These are phyloP conservation scores for Wickerhamomyces canadensis DNA, from an alignment of 805 yeast genomes.

Conservation along the genomic window DNA sequence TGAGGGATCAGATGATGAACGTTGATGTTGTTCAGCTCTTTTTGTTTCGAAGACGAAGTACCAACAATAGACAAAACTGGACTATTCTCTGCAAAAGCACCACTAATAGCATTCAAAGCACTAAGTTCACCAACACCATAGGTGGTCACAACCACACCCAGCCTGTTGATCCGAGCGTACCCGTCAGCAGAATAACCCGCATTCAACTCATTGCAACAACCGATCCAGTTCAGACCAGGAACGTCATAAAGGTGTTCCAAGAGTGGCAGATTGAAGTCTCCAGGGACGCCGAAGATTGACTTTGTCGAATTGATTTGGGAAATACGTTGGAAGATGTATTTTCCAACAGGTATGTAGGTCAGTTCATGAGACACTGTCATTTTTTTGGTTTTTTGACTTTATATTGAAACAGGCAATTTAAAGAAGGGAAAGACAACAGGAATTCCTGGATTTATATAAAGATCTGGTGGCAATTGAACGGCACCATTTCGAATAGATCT, in stretches of 20 bases:
- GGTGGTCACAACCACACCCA: constrained; percentile 43
- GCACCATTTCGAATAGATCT: too few relatives aligned
- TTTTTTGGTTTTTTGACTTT: too few relatives aligned
- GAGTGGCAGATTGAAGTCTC: constrained; percentile 62
- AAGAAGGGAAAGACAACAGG: too few relatives aligned
- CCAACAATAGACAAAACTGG: constrained; percentile 87
- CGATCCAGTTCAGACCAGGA: constrained; percentile 60
- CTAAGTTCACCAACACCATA: constrained; percentile 89
- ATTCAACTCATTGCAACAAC: constrained; percentile 83
- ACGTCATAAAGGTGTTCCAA: constrained; percentile 58
- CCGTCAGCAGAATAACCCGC: constrained; percentile 93
- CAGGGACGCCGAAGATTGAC: constrained; percentile 71
- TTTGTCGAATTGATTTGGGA: constrained; percentile 42
- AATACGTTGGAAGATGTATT: constrained; percentile 57
- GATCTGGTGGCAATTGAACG: too few relatives aligned
- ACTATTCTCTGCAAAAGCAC: constrained; percentile 77
- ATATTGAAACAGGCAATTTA: too few relatives aligned
- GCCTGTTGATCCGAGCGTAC: constrained; percentile 49
- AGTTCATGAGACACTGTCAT: constrained; percentile 17
- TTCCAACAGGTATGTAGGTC: constrained; percentile 45
- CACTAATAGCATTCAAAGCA: constrained; percentile 78
- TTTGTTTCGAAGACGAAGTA: constrained; percentile 45
- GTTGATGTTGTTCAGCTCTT: constrained; percentile 23
- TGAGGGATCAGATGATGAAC: constrained; percentile 50
- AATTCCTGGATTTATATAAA: too few relatives aligned